Evolutionary conservation across 1,284 basidiomycete species (phyloP).

Genomic region (Marasmius fiardii): DNA sequence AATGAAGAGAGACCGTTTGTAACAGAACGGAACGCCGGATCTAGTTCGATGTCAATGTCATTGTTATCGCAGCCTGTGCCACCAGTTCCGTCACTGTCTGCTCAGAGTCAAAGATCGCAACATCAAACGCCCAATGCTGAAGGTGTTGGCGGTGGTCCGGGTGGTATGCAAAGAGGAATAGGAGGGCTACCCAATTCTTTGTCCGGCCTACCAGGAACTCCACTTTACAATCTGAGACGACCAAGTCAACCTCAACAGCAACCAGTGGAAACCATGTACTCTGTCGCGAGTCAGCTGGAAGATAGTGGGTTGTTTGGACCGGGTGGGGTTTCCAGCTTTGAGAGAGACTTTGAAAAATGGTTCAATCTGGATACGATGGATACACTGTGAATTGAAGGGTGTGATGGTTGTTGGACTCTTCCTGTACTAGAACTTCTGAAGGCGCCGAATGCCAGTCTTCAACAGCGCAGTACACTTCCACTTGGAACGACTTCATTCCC

Average conservation of each 20-base stretch:
- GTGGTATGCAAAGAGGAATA: no score
- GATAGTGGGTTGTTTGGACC: conserved; percentile 38
- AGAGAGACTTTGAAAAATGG: conserved; percentile 61
- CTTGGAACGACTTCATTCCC: conserved; percentile 4
- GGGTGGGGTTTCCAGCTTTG: conserved; percentile 54
- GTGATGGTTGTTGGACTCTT: background rate
- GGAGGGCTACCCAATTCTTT: conserved; percentile 7
- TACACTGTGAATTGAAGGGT: conserved; percentile 53
- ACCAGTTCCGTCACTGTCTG: no score
- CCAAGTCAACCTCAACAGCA: background rate
- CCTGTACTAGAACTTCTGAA: conserved; percentile 33
- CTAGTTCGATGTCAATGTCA: no score
- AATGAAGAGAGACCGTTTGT: conserved; percentile 81
- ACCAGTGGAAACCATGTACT: conserved; percentile 37
- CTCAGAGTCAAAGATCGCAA: no score
- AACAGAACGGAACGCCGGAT: no score
- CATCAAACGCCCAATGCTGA: no score
- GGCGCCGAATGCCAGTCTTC: conserved; percentile 31
- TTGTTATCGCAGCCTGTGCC: no score
- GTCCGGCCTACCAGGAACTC: background rate
- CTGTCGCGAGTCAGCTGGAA: conserved; percentile 34
- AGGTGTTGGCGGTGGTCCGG: no score
- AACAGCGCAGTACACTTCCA: conserved; percentile 13
- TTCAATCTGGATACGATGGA: conserved; percentile 67
- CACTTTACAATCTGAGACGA: background rate